phyloP scores from a whole-genome alignment of 2,329 filamentous ascomycete species.

The Albophoma yamanashiensis region DNA sequence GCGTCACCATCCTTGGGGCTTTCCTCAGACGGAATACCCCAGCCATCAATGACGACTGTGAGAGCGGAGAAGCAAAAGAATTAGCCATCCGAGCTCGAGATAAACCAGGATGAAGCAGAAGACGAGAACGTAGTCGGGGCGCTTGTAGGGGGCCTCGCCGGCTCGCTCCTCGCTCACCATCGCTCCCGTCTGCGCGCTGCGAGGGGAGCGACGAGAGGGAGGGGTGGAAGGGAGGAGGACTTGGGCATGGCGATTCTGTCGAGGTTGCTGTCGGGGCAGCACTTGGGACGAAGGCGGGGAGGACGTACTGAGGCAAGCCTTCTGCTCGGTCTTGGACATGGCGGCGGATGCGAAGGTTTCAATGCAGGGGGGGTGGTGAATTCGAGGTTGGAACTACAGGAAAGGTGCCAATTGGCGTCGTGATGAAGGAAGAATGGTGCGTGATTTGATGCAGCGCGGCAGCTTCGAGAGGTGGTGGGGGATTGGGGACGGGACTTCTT shows the following conservation, averaged over 20 bases:
- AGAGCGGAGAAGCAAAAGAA: slow-evolving; percentile 39
- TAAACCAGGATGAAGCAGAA: slow-evolving; percentile 43
- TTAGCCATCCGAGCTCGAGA: slow-evolving; percentile 49
- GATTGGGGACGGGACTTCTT: background rate
- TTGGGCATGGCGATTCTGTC: slow-evolving; percentile 1
- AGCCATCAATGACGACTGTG: slow-evolving; percentile 96
- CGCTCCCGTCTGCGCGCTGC: slow-evolving; percentile 6
- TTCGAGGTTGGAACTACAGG: background rate
- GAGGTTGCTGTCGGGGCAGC: slow-evolving; percentile 13
- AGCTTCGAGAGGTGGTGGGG: background rate
- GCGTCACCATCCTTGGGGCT: slow-evolving; percentile 88
- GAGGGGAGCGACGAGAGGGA: slow-evolving; percentile 7
- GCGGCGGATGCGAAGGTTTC: slow-evolving; percentile 9
- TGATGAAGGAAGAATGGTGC: background rate
- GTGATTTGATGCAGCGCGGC: background rate
- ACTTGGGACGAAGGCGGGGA: slow-evolving; percentile 16
- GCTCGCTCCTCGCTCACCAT: slow-evolving; percentile 4
- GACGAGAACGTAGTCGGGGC: slow-evolving; percentile 30
- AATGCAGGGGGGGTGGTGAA: background rate
- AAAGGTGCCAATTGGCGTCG: background rate
- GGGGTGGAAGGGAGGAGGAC: background rate
- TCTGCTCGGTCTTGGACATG: slow-evolving; percentile 46
- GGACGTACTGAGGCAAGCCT: slow-evolving; percentile 52
- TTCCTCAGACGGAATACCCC: slow-evolving; percentile 74
- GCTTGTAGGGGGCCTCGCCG: slow-evolving; percentile 3